phyloP scores from a whole-genome alignment of 306 rosid species.

The Castanea sativa region DNA sequence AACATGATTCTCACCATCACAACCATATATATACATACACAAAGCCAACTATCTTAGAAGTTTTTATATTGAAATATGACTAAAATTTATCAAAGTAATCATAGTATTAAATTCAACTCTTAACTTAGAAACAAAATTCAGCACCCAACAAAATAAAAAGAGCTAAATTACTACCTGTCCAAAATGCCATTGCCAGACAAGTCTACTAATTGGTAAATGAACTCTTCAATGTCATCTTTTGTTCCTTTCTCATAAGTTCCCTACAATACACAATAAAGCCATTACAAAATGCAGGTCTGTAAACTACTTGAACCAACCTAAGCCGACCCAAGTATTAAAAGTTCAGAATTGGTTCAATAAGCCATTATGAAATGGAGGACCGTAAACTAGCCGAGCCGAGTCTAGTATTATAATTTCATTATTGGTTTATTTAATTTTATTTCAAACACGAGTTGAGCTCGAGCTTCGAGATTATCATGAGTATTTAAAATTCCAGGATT shows the following conservation, averaged over 20 bases:
- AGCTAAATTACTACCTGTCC: constrained; percentile 45
- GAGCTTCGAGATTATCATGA: background rate
- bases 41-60: background rate
- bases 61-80: background rate
- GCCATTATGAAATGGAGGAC: too few relatives aligned
- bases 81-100: too few relatives aligned
- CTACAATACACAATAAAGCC: constrained; percentile 36
- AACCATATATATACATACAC: constrained; percentile 3
- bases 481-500: too few relatives aligned
- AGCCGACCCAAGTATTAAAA: too few relatives aligned
- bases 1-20: constrained; percentile 27
- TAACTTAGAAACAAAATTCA: background rate
- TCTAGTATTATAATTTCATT: too few relatives aligned
- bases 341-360: too few relatives aligned
- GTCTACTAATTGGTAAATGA: constrained; percentile 62
- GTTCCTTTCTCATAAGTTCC: constrained; percentile 83
- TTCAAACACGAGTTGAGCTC: background rate
- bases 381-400: too few relatives aligned
- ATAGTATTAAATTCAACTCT: background rate
- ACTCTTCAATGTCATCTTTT: constrained; percentile 74
- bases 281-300: background rate
- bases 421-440: too few relatives aligned
- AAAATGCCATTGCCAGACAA: constrained; percentile 42
- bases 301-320: too few relatives aligned
- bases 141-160: background rate